A percentile compares a stretch with the other conserved stretches of the same genome.
Conservation (phyloP, 139 green algal species). For the Tetradesmus obliquus region DNA sequence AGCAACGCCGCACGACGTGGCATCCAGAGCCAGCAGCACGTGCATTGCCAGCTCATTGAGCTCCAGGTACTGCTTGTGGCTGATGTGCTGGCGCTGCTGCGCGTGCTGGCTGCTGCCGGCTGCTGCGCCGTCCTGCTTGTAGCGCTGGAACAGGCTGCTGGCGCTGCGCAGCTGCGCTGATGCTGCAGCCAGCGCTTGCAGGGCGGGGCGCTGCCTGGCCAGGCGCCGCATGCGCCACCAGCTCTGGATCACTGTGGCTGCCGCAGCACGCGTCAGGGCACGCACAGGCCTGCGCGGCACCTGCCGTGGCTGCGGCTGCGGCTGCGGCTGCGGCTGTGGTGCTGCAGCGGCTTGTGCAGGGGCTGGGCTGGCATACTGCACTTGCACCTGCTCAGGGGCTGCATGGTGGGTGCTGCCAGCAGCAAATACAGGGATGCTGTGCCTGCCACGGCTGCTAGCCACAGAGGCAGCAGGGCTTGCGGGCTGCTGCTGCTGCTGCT, state of each 20-base stretch:
- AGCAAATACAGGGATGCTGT: not conserved
- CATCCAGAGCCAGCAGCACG: conserved; percentile 52
- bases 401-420: not conserved
- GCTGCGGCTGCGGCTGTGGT: not conserved
- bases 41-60: conserved; percentile 59
- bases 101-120: not conserved
- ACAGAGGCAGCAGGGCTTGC: not conserved
- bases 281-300: not conserved
- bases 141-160: not conserved
- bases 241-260: conserved; percentile 44
- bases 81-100: not conserved
- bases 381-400: not conserved
- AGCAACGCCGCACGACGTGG: conserved; percentile 24
- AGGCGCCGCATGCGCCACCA: conserved; percentile 39
- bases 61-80: conserved; percentile 53
- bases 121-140: not conserved
- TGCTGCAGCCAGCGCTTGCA: not conserved
- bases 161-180: not conserved
- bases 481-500: conserved; percentile 2
- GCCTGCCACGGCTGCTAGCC: not conserved
- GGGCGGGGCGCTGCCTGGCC: conserved; percentile 10
- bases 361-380: not conserved
- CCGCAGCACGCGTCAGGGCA: not conserved
- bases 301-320: not conserved
- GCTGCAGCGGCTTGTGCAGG: not conserved